Evolutionary conservation across 805 yeast genomes (phyloP), one percentile per base, ranked within the genome.

Genomic region (Sporopachydermia quercuum): DNA sequence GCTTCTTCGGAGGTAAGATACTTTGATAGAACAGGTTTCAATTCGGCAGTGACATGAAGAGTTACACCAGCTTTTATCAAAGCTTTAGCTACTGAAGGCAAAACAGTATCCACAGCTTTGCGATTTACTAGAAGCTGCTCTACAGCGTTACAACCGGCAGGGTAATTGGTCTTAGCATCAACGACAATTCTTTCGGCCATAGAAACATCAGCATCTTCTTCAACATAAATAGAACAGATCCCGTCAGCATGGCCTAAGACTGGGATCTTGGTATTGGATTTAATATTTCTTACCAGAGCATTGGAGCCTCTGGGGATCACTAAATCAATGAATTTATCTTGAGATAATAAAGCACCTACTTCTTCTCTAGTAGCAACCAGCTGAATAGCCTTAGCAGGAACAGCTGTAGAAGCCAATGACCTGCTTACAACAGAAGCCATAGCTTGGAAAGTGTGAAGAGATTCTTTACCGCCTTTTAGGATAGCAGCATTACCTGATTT

Each of bases 221-320:
- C 94, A 17, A 89, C 66, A 51, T 74, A 91, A 4, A 89, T 73
- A 2, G 96, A 77, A 60, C 98, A 91, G 44, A 89, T 79, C 37
- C 99, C 99, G 60, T 91, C 97, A 5, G 99, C 98, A 57, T 91
- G 99, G 42, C 99, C 99, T 54, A 91, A 62, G 4, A 91, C 98
- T 3, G 99, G 97, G 50, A 91, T 93, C 56, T 85, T 85, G 16
- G 98, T 89, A 55, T 74, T 74, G 17, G 72, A 69, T 61, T 93
- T 91, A 57, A 91, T 87, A 56, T 69, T 75, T 49, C 83, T 73
- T 34, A 91, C 99, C 43, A 91, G 69, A 46, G 77, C 89, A 53
- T 91, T 91, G 18, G 95, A 83, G n/a, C 99, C 99, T 52, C 99
- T 73, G 44, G 99, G 99, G 51, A 91, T 85, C 16, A 91, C 98